A percentile compares a stretch with the other conserved stretches of the same genome.
These are phyloP conservation scores for Akebia trifoliata DNA, from an alignment of 164 flowering plant species.

Conservation along the genomic window DNA sequence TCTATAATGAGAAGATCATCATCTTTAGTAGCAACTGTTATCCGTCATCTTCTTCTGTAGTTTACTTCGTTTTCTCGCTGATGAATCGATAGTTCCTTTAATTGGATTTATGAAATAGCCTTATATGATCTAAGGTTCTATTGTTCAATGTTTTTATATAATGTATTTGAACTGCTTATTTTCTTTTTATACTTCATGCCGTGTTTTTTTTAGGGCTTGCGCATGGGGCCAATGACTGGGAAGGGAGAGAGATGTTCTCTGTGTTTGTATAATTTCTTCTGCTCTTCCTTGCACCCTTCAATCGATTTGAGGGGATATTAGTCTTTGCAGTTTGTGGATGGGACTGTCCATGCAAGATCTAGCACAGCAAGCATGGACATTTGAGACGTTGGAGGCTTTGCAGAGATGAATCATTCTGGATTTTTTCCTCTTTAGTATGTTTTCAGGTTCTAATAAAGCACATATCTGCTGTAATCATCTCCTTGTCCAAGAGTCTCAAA, in stretches of 20 bases:
- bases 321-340: not conserved
- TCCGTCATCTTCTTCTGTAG: too few relatives aligned
- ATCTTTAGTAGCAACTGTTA: too few relatives aligned
- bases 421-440: not conserved
- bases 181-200: not conserved
- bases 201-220: conserved; percentile 17
- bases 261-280: not conserved
- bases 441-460: not conserved
- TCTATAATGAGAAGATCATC: too few relatives aligned
- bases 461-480: not conserved
- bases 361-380: not conserved
- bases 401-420: too few relatives aligned
- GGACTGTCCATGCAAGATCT: not conserved
- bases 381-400: not conserved
- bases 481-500: not conserved
- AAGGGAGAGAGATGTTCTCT: not conserved
- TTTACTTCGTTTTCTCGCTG: too few relatives aligned
- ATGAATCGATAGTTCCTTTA: too few relatives aligned
- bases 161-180: conserved; percentile 1
- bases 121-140: too few relatives aligned
- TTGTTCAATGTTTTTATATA: too few relatives aligned
- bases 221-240: conserved; percentile 17
- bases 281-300: not conserved
- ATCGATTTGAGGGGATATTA: not conserved
- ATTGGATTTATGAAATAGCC: too few relatives aligned